Conservation (phyloP, 2,329 filamentous ascomycete genomes). For the Xylaria sp. region DNA sequence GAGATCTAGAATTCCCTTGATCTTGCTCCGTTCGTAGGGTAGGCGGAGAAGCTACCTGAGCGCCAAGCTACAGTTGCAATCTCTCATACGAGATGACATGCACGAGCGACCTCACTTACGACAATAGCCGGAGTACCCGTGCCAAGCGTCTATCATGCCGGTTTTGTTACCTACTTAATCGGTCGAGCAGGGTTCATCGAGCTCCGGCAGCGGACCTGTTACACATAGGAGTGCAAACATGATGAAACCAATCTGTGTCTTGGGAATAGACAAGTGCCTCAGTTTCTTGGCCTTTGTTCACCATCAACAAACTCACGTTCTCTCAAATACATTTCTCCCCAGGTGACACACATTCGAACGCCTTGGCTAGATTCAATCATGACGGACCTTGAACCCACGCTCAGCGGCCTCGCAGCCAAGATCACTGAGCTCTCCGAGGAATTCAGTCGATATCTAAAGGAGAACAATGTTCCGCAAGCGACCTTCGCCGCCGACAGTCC, state of each 20-base stretch:
- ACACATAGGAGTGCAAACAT: conserved; percentile 4
- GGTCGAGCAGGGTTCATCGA: neutral
- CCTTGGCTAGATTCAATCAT: conserved; percentile 27
- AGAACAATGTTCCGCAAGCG: conserved; percentile 46
- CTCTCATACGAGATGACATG: neutral
- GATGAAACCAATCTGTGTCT: neutral
- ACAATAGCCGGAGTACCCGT: too few relatives aligned
- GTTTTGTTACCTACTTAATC: neutral
- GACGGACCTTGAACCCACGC: conserved; percentile 40
- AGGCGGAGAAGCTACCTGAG: too few relatives aligned
- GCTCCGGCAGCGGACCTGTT: conserved; percentile 16
- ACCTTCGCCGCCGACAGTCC: conserved; percentile 49
- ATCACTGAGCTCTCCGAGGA: conserved; percentile 47
- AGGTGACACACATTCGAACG: conserved; percentile 5
- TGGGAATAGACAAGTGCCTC: neutral
- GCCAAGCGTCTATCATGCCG: neutral
- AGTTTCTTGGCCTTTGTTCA: neutral
- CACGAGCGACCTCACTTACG: neutral
- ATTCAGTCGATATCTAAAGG: conserved; percentile 45
- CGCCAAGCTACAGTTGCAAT: neutral
- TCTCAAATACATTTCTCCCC: neutral
- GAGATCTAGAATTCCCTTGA: too few relatives aligned
- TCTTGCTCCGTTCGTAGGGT: too few relatives aligned
- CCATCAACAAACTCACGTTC: neutral
- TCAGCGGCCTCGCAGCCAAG: conserved; percentile 48